Base-by-base conservation (phyloP, 2,329 filamentous ascomycete species). In the Pyricularia grisea region DNA sequence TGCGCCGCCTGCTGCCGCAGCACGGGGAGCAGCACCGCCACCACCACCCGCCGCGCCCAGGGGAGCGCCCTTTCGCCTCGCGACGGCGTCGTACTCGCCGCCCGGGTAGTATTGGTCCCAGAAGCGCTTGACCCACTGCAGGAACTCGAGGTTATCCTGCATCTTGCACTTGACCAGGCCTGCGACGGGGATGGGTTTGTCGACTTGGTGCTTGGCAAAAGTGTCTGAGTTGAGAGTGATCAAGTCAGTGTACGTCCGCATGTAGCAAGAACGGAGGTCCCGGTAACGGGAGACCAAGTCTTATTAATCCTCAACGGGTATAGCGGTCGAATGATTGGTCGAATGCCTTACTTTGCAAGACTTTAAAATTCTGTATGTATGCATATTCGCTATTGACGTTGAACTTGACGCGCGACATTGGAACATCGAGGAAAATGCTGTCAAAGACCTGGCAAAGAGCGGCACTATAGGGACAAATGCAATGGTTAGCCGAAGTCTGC, bases 61-160 rank as follows among this genome's bases (percentile, higher is more conserved):
- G 42, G 87, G 86, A 68, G 88, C 88, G 36, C 89, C 94, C 81
- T 97, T 97, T 79, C 95, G 88, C 77, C 95, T 88, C 69, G 85
- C 84, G 30, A 97, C 86, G 12, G 95, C 93, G 78, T 99, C 95
- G 83, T 99, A 99, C 73, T 98, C 95, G 75, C 95, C 93, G 70
- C 95, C 95, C 9, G 95, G 95, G 81, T 92, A 99, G 85, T 97
- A 93, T 78, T 97, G 92, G 77, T 99, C 95, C 95, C 95, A 99
- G 84, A 93, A 97, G 74, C 87, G 86, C 87, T 99, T 99, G 70
- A 90, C 90, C 91, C 93, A 99, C 82, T 99, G 95, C 71, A 99
- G 85, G 79, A 99, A 99, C 78, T 98, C 95, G 75, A 99, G 91
- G 83, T 99, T 99, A 81, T 99, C 95, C 86, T 99, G 95, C 94